Evolutionary conservation across 345 rosid genomes (phyloP).

Genomic region (Stellera chamaejasme): DNA sequence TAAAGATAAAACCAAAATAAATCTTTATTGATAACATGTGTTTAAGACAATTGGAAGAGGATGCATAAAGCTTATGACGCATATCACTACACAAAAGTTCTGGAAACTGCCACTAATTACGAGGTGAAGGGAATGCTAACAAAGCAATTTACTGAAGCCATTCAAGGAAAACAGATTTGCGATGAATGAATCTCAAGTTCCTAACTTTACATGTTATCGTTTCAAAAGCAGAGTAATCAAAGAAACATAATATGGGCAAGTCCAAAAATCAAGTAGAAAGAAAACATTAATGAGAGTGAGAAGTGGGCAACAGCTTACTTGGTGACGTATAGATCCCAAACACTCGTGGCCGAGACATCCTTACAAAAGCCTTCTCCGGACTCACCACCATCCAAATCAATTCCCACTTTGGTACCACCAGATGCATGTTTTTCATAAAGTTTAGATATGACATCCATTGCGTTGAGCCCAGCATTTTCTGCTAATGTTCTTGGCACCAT

Average conservation of each 20-base stretch:
- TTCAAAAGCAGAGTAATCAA: not conserved
- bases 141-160: not conserved
- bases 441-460: constrained; percentile 89
- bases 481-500: constrained; percentile 85
- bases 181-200: too few relatives aligned
- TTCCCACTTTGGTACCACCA: constrained; percentile 82
- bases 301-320: constrained; percentile 37
- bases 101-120: too few relatives aligned
- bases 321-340: constrained; percentile 91
- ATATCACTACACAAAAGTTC: too few relatives aligned
- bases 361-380: constrained; percentile 75
- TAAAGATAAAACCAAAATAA: too few relatives aligned
- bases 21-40: too few relatives aligned
- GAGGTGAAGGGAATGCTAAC: not conserved
- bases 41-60: too few relatives aligned
- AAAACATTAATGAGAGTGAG: not conserved
- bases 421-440: constrained; percentile 88
- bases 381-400: constrained; percentile 77
- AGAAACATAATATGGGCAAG: too few relatives aligned
- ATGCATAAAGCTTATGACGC: too few relatives aligned
- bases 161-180: too few relatives aligned
- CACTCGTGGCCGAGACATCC: constrained; percentile 51
- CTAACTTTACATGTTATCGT: too few relatives aligned
- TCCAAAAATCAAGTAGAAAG: too few relatives aligned
- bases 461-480: constrained; percentile 94